These are phyloP conservation scores for Arabidopsis suecica DNA, from an alignment of 345 rosid genomes.

Conservation along the genomic window DNA sequence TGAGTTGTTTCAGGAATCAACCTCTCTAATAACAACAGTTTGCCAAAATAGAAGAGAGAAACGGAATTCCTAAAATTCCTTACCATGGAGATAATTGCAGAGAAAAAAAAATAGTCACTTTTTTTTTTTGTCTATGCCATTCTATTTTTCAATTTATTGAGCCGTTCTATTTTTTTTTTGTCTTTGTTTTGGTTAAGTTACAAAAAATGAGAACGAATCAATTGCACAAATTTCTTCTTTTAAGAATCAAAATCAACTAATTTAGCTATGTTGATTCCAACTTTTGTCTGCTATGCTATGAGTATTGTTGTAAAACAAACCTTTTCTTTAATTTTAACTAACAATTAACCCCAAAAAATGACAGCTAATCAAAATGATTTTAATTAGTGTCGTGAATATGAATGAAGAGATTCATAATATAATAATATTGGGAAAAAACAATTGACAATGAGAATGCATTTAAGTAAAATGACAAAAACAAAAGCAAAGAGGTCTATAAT, in stretches of 20 bases:
- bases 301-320: neutral
- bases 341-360: neutral
- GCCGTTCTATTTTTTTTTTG: neutral
- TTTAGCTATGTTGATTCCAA: too few relatives aligned
- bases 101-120: neutral
- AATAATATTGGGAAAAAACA: conserved; percentile 2
- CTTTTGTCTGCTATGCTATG: neutral
- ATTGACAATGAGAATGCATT: conserved; percentile 14
- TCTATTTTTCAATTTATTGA: neutral
- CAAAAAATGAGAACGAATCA: neutral
- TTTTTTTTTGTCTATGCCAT: neutral
- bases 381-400: neutral
- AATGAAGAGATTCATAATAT: neutral
- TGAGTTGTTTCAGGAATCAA: neutral
- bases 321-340: neutral
- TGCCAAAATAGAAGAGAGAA: conserved; percentile 10
- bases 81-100: conserved; percentile 15
- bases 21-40: conserved; percentile 23
- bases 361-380: neutral
- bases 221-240: neutral
- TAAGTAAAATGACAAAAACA: conserved; percentile 10
- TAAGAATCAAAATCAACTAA: too few relatives aligned
- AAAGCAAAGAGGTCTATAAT: neutral
- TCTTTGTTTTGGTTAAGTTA: conserved; percentile 4
- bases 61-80: conserved; percentile 2